Conservation (phyloP, 495 filamentous ascomycete species). For the Aspergillus panamensis region DNA sequence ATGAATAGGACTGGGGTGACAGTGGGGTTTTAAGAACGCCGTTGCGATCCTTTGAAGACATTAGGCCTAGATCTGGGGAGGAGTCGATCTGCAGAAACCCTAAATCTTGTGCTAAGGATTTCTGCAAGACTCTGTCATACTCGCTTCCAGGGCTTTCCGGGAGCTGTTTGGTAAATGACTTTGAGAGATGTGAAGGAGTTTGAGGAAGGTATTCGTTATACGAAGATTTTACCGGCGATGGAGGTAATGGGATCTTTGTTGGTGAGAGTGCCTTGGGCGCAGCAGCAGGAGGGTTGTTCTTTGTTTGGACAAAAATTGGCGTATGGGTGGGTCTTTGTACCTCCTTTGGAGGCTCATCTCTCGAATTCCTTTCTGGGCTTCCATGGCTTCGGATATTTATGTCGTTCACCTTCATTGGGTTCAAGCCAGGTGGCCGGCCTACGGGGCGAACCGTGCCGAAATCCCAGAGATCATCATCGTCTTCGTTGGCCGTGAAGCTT, state of each 20-base stretch:
- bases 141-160: conserved; percentile 43
- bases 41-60: conserved; percentile 18
- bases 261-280: conserved; percentile 41
- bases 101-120: conserved; percentile 59
- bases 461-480: conserved; percentile 88
- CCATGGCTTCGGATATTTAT: conserved; percentile 60
- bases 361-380: conserved; percentile 41
- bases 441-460: conserved; percentile 86
- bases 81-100: conserved; percentile 40
- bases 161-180: conserved; percentile 28
- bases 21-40: conserved; percentile 33
- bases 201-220: conserved; percentile 39
- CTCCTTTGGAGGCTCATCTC: conserved; percentile 35
- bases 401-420: conserved; percentile 68
- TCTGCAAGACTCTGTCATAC: conserved; percentile 57
- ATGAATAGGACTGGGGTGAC: conserved; percentile 13
- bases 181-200: conserved; percentile 44
- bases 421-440: conserved; percentile 53
- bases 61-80: conserved; percentile 17
- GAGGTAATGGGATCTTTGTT: conserved; percentile 59
- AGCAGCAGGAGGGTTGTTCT: conserved; percentile 15
- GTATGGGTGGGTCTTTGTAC: conserved; percentile 13
- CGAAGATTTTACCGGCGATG: conserved; percentile 33
- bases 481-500: conserved; percentile 22
- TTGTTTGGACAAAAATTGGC: conserved; percentile 18